phyloP scores from a whole-genome alignment of 208 protist species.

The Blastocrithidia nonstop region DNA sequence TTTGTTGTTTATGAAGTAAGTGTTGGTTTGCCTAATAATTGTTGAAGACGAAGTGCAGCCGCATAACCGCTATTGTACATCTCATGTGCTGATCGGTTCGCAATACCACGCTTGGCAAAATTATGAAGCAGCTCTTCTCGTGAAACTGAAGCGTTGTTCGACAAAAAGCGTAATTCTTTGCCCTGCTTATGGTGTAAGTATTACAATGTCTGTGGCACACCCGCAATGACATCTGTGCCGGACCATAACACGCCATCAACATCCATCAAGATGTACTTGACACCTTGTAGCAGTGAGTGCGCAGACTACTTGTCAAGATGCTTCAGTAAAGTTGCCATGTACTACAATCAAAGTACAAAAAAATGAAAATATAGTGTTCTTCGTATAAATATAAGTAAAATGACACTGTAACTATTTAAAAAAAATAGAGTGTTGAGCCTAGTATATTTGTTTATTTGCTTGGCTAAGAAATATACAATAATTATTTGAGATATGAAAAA shows the following conservation, averaged over 20 bases:
- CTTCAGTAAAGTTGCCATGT: slow-evolving; percentile 8
- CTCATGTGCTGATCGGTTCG: slow-evolving; percentile 17
- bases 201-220: slow-evolving; percentile 29
- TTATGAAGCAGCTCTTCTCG: slow-evolving; percentile 12
- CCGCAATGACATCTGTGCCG: slow-evolving; percentile 19
- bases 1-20: background rate
- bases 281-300: slow-evolving; percentile 12
- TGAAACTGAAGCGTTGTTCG: slow-evolving; percentile 53
- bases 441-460: no score
- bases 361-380: no score
- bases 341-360: no score
- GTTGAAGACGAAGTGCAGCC: slow-evolving; percentile 21
- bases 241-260: slow-evolving; percentile 58
- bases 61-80: slow-evolving; percentile 63
- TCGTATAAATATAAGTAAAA: no score
- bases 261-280: slow-evolving; percentile 53
- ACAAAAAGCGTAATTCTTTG: slow-evolving; percentile 50
- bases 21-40: slow-evolving; percentile 10
- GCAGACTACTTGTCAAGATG: slow-evolving; percentile 8
- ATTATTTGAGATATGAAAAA: no score
- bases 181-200: slow-evolving; percentile 22
- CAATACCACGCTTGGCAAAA: slow-evolving; percentile 27
- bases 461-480: no score
- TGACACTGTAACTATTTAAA: no score
- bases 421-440: no score